Base-by-base conservation (phyloP, 2,329 filamentous ascomycete species). In the Trichoderma atroviride region DNA sequence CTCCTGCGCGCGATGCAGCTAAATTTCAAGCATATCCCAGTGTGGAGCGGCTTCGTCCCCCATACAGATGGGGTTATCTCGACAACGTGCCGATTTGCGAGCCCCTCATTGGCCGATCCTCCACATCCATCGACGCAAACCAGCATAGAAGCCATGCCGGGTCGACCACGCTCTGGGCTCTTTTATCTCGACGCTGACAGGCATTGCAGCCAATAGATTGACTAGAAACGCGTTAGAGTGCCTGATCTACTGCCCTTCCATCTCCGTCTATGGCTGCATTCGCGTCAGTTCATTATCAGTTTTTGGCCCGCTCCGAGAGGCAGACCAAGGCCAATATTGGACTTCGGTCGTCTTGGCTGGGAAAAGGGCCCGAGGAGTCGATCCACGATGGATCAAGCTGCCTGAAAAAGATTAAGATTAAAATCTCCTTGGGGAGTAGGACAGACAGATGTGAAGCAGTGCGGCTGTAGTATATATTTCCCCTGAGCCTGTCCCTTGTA, bases 41-140 rank as follows among this genome's bases (percentile, higher is more conserved):
- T 29, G 56, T 55, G 63, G 63, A 68, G 56, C 37, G 63, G 61
- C 33, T 61, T 5, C 43, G 19, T 24, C 50, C 64, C 47, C 69
- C 63, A 68, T 56, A 59, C 47, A 68, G 56, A 57, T 68, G 63
- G 47, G 40, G 50, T 57, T 24, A 27, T 60, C 69, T 24, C 57
- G 31, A 40, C 56, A 70, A 68, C 69, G 69, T 70, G 69, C 40
- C 61, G 63, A 37, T 19, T 27, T 35, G 13, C 24, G 29, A 57
- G 55, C 64, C 22, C 56, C 53, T 56, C 60, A 70, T 70, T 70
- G 69, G 64, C 37, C 69, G 47, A 68, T 70, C 43, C 50, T 68
- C 50, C 50, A 50, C 61, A 52, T 40, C 22, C 35, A 24, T 47
- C n/a, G 27, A 33, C n/a, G 50, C 58, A 43, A 33, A 50, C 24